Base-by-base conservation (phyloP, 2,329 filamentous ascomycete species). In the Diaporthe caulivora region DNA sequence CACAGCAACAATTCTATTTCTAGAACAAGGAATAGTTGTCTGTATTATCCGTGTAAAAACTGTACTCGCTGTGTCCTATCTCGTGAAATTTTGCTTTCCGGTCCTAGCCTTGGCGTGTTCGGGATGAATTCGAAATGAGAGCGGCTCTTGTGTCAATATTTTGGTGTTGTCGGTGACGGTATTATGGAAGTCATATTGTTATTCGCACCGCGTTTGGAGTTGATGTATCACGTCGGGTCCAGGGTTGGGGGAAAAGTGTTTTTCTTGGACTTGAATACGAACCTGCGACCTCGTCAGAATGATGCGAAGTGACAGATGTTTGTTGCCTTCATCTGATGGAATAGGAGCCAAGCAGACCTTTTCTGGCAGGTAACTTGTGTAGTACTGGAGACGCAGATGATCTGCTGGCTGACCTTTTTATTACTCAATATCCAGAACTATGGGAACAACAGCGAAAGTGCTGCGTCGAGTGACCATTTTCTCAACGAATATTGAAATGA, bases 1-100 rank as follows among this genome's bases (percentile, higher is more conserved):
- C 87, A 53, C 84, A 85, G 75, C 88, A 88, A 75, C 85, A 87
- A 72, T 90, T 88, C 76, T 91, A 91, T 78, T 91, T 89, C 76
- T 90, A 80, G 29, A 3, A 24, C 1, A 24, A 18, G 13, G 18
- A 65, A 24, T 31, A 7, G 21, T 34, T 37, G 21, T 24, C 8
- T 34, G 26, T 47, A 18, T 26, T 49, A 6, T 9, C 60, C 29
- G 7, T 65, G 60, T 51, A 51, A 65, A 65, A 34, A 34, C 9
- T 34, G 34, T 34, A 34, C 34, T 34, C 9, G n/a, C n/a, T n/a
- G 34, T 34, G 34, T 34, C 34, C 34, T 34, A 34, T 34, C 34
- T 34, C 34, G 34, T 9, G 34, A 34, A 34, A 34, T 34, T 34
- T 9, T 34, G 9, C 34, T 37, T 65, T 21, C 34, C 44, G 21